Evolutionary conservation across 169 alveolate species (phyloP), one percentile per base, ranked within the genome.

Genomic region (Prorocentrum cordatum): DNA sequence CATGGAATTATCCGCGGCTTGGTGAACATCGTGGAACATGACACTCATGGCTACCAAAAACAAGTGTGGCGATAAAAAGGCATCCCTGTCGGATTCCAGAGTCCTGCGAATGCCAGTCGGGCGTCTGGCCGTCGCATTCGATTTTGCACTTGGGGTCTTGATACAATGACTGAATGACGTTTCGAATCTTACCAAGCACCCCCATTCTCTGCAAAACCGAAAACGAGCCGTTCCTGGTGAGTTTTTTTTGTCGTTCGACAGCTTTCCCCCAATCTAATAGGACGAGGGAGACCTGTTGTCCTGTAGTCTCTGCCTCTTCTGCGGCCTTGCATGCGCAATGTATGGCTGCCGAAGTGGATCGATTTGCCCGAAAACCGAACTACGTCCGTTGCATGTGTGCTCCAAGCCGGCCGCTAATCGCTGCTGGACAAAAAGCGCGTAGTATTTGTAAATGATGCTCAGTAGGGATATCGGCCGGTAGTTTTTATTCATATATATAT

Each of bases 401-500:
- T 71, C 83, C 9, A 45, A 12, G 5, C 20, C 45, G 16, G 27
- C 70, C 16, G 9, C 18, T 26, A 73, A 7, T 2, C 70, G 68
- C 4, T 29, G 22, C 38, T 50, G 27, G 5, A 47, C 20, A 3
- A 73, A 7, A 7, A 36, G 54, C 5, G 84, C 84, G 4, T 47
- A 35, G 4, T 47, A 1, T 31, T 73, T 73, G 54, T 47, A 73
- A 6, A 73, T 22, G 18, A 26, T 9, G 27, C 50, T 47, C 35
- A 73, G 33, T 0, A 73, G 33, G 7, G 84, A 67, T n/a, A 73
- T 73, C 0, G 84, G 84, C 24, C 84, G 47, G n/a, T 73, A 73
- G 26, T 50, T 22, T 64, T 64, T 22, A 32, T 64, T 14, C 14
- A 64, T 32, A 31, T 33, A 6, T n/a, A n/a, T n/a, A n/a, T n/a